Evolutionary conservation across 345 rosid genomes (phyloP), one percentile per base, ranked within the genome.

Genomic region (Toxicodendron radicans): DNA sequence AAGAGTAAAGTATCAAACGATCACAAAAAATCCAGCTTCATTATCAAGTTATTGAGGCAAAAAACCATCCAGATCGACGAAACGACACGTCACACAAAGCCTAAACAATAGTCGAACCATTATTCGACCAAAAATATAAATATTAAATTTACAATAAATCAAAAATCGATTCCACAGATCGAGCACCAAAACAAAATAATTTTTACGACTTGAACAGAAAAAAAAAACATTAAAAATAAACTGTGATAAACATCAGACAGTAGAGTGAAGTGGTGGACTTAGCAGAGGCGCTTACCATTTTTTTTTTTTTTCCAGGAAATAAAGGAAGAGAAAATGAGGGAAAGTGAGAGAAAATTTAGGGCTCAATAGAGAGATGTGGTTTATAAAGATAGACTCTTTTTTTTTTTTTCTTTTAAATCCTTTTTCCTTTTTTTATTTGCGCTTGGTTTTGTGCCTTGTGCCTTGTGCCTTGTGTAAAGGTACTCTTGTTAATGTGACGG

Each of bases 281-380:
- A 62, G 51, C 33, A 16, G 14, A 52, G 51, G 51, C 1, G 52
- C 83, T 75, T 78, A 82, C 87, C 87, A 82, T 84, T 79, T 77
- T n/a, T n/a, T n/a, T n/a, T n/a, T n/a, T n/a, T n/a, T 77, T 41
- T 30, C 76, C 70, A 53, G 73, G 72, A 66, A 79, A 61, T 57
- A 72, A 75, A 1, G 51, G 77, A 58, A 7, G 76, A 73, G 67
- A 73, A 70, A 72, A 35, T 24, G 77, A 58, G 63, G 38, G 75
- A 70, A 67, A 57, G 30, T 35, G 20, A 54, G 83, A 81, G 85
- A 79, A 75, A 84, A 84, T 79, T 77, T 84, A 81, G 83, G 80
- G 77, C 81, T 74, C 46, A 1, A 30, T n/a, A 27, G 67, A 23
- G 3, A 21, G 49, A 1, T 41, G 35, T 30, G 65, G 51, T 38